Conservation (phyloP, 768 basidiomycete genomes). For the Russula ochroleuca region DNA sequence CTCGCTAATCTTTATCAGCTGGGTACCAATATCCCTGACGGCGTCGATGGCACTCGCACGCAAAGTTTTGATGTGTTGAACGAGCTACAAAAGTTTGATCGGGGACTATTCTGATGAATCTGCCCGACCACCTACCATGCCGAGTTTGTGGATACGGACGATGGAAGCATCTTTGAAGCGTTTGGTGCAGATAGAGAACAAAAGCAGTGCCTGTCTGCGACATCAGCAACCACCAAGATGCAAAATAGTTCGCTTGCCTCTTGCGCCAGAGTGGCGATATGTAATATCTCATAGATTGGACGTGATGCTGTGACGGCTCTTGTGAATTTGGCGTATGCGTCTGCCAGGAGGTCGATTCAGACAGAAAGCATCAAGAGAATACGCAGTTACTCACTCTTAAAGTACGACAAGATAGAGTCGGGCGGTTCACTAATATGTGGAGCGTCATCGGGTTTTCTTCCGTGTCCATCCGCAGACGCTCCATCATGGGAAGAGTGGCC, state of each 20-base stretch:
- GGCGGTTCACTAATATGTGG: slow-evolving; percentile 63
- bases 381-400: slow-evolving; percentile 39
- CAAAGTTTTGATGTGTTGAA: slow-evolving; percentile 59
- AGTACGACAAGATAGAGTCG: slow-evolving; percentile 49
- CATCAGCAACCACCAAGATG: slow-evolving; percentile 8
- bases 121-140: slow-evolving; percentile 50
- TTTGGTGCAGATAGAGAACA: slow-evolving; percentile 63
- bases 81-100: slow-evolving; percentile 45
- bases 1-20: slow-evolving; percentile 49
- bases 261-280: slow-evolving; percentile 68
- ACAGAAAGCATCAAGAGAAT: neutral
- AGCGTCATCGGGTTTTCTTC: slow-evolving; percentile 69
- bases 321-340: slow-evolving; percentile 51
- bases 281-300: slow-evolving; percentile 57
- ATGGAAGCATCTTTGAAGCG: slow-evolving; percentile 70
- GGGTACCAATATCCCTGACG: slow-evolving; percentile 55
- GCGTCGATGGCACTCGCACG: slow-evolving; percentile 48
- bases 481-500: slow-evolving; percentile 64
- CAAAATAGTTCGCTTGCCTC: slow-evolving; percentile 46
- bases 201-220: slow-evolving; percentile 56
- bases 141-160: slow-evolving; percentile 69
- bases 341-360: slow-evolving; percentile 35
- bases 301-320: slow-evolving; percentile 38
- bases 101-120: slow-evolving; percentile 2
- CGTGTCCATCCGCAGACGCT: slow-evolving; percentile 47